Conservation (phyloP, 2,329 filamentous ascomycete species). For the Fonsecaea monophora region DNA sequence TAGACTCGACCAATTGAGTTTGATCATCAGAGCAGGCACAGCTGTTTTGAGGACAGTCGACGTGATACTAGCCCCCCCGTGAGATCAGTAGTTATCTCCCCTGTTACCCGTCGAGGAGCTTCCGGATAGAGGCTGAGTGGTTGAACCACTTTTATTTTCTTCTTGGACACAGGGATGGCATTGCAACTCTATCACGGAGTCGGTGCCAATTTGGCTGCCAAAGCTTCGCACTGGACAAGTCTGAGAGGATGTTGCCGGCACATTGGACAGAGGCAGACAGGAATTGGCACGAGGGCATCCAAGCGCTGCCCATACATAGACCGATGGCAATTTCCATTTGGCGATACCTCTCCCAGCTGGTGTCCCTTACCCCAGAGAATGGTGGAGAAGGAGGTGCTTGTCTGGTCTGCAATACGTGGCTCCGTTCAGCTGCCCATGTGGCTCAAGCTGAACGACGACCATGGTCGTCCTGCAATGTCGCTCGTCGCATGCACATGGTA, state of each 20-base stretch:
- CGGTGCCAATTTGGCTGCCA: not conserved
- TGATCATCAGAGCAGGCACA: slow-evolving; percentile 13
- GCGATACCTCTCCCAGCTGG: slow-evolving; percentile 2
- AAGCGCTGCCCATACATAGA: not conserved
- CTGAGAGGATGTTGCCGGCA: not conserved
- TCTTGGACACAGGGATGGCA: not conserved
- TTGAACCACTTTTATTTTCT: slow-evolving; percentile 3
- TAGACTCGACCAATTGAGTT: slow-evolving; percentile 1
- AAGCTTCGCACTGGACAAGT: not conserved
- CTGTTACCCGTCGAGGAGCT: not conserved
- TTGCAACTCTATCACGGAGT: not conserved
- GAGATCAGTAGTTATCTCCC: slow-evolving; percentile 8
- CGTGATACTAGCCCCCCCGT: slow-evolving; percentile 8
- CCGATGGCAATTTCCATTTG: slow-evolving; percentile 11
- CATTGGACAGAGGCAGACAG: not conserved
- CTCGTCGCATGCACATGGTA: slow-evolving; percentile 6
- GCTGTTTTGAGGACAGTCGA: not conserved
- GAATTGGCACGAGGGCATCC: not conserved
- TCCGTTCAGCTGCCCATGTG: slow-evolving; percentile 11
- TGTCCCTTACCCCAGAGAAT: not conserved
- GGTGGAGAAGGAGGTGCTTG: not conserved
- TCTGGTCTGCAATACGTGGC: slow-evolving; percentile 15
- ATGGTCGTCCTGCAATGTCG: not conserved
- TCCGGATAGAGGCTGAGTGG: not conserved
- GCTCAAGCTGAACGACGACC: slow-evolving; percentile 1